A percentile compares a stretch with the other conserved stretches of the same genome.
Evolutionary conservation across 176 grass and related monocot genomes (phyloP).

Genomic region (Phragmites australis): DNA sequence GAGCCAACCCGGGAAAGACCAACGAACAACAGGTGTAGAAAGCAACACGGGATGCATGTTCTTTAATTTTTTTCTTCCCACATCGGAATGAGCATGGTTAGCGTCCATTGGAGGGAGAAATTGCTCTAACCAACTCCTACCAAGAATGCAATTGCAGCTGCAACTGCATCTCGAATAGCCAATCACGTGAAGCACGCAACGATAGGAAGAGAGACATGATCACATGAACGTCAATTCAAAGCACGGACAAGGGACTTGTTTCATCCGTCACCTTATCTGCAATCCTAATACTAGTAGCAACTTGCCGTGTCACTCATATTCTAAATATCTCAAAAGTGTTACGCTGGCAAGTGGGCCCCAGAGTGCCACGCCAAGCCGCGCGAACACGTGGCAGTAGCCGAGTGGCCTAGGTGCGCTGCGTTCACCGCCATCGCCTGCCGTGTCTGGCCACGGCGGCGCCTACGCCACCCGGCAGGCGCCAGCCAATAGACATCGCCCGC

Average conservation of each 20-base stretch:
- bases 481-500: neutral
- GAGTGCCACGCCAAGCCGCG: too few relatives aligned
- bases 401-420: neutral
- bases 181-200: slow-evolving; percentile 20
- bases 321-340: neutral
- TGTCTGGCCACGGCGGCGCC: neutral
- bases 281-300: neutral
- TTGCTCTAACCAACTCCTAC: slow-evolving; percentile 8
- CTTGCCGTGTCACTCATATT: neutral
- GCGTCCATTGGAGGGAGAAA: neutral
- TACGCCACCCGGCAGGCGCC: neutral
- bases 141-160: slow-evolving; percentile 2
- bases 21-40: slow-evolving; percentile 18
- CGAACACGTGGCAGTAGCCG: neutral
- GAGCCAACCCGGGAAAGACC: neutral
- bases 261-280: neutral
- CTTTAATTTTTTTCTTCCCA: neutral
- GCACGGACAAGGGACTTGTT: neutral
- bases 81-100: neutral
- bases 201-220: neutral
- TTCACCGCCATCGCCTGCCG: neutral
- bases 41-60: slow-evolving; percentile 35
- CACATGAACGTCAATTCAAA: neutral
- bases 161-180: neutral
- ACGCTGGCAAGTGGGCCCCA: neutral